Conservation (phyloP, 345 rosid species). For the Ailanthus altissimus region DNA sequence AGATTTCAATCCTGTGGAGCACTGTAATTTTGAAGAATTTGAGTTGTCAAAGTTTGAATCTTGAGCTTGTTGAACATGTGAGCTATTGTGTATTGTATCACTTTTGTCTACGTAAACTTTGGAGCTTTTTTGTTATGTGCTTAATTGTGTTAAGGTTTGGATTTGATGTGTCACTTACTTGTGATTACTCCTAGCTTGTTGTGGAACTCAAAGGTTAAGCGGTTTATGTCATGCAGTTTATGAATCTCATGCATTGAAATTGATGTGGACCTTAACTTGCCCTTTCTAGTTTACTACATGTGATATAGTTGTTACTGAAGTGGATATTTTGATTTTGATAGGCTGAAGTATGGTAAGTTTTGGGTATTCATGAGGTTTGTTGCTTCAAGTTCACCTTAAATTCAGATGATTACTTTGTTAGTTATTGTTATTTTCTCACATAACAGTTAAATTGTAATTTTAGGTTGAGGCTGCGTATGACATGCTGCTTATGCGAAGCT, state of each 20-base stretch:
- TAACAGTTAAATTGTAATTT: conserved; percentile 18
- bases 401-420: conserved; percentile 2
- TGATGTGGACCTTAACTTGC: not conserved
- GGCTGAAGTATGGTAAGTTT: not conserved
- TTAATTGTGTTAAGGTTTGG: not conserved
- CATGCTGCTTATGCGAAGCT: conserved; percentile 94
- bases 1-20: not conserved
- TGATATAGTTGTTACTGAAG: not conserved
- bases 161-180: not conserved
- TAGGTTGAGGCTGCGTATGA: conserved; percentile 98
- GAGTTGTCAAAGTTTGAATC: not conserved
- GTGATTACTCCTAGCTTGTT: not conserved
- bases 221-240: not conserved
- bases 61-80: not conserved
- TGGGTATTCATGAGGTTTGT: conserved; percentile 7
- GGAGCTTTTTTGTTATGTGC: not conserved
- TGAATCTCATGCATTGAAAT: not conserved
- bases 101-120: not conserved
- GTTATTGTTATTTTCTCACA: not conserved
- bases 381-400: not conserved
- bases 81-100: not conserved
- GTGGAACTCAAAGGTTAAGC: not conserved
- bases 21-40: not conserved
- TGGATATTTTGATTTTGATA: conserved; percentile 10
- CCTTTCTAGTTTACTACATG: not conserved